Conservation (phyloP, 257 asterid species). For the Solanum gracilifrons region DNA sequence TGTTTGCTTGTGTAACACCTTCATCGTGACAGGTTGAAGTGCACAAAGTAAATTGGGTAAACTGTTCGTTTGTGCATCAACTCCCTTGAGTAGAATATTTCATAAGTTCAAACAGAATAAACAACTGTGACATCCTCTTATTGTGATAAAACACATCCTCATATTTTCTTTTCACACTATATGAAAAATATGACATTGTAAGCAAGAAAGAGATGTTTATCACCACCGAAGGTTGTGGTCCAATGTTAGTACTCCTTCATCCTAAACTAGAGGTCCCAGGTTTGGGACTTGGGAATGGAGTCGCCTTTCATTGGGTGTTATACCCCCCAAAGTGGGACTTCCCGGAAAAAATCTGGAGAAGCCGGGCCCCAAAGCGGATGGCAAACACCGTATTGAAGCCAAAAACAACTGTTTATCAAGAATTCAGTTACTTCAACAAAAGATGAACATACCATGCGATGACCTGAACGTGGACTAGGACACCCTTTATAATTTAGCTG, state of each 20-base stretch:
- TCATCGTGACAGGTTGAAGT: background rate
- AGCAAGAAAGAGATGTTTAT: background rate
- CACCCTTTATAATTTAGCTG: slow-evolving; percentile 95
- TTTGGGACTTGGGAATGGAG: background rate
- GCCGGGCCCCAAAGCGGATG: background rate
- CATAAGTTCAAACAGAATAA: background rate
- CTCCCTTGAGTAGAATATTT: background rate
- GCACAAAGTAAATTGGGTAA: background rate
- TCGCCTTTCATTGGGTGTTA: background rate
- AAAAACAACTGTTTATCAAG: background rate
- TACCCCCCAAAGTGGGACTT: background rate
- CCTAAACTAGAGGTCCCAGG: background rate
- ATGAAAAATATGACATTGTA: background rate
- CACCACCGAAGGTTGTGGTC: background rate
- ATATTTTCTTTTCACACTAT: background rate
- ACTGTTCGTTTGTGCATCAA: background rate
- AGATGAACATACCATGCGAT: slow-evolving; percentile 57
- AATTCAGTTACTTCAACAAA: background rate
- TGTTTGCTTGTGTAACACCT: background rate
- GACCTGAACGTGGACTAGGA: slow-evolving; percentile 99
- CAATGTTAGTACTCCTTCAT: background rate
- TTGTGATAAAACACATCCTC: background rate
- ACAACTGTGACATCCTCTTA: background rate
- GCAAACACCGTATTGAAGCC: background rate
- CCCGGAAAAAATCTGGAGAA: background rate